Percentiles rank a stretch among this genome's conserved stretches.
Conservation (phyloP, 495 filamentous ascomycete genomes). For the Darksidea phi region DNA sequence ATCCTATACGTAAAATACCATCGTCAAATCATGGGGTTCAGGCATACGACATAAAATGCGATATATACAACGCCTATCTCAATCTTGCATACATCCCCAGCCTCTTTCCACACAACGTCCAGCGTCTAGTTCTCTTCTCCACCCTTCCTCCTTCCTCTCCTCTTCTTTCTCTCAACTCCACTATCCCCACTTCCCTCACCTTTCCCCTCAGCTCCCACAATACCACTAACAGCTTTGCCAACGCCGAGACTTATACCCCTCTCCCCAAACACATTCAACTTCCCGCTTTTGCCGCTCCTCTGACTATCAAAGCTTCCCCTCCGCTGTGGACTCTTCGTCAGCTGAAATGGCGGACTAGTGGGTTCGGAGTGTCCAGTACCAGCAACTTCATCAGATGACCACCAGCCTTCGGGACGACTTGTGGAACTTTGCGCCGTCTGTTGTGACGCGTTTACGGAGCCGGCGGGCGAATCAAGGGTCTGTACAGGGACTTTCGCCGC, state of each 20-base stretch:
- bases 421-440: constrained; percentile 24
- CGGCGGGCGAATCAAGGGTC: constrained; percentile 6
- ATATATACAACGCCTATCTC: no score
- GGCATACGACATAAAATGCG: no score
- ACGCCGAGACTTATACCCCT: constrained; percentile 18
- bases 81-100: no score
- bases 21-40: no score
- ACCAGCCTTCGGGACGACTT: constrained; percentile 34
- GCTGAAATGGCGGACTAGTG: constrained; percentile 2
- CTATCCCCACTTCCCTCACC: constrained; percentile 17
- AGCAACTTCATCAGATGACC: constrained; percentile 35
- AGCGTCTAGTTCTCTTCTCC: no score
- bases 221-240: constrained; percentile 21
- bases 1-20: no score
- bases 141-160: constrained; percentile 2
- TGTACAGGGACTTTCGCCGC: constrained; percentile 1
- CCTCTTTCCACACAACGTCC: no score
- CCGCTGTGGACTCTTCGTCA: no score
- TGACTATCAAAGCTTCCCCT: no score
- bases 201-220: constrained; percentile 9
- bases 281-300: constrained; percentile 1
- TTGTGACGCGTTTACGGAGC: constrained; percentile 16
- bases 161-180: background rate
- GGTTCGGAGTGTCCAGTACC: constrained; percentile 21
- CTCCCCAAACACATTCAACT: constrained; percentile 10